These are phyloP conservation scores for Heritiera littoralis DNA, from an alignment of 345 rosid species.

Conservation along the genomic window DNA sequence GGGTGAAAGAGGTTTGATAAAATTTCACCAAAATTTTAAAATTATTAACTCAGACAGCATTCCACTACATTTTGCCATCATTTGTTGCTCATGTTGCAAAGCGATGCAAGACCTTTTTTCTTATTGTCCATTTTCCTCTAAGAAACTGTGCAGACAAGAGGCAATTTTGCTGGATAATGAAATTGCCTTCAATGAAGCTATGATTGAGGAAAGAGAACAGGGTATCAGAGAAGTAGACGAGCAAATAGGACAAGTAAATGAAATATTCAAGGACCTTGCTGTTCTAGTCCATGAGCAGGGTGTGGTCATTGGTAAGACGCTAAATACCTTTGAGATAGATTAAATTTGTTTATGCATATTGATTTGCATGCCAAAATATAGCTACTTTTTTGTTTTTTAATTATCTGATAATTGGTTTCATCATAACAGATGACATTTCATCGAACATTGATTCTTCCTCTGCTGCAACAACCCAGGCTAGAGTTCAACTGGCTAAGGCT, in stretches of 20 bases:
- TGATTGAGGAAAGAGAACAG: conserved; percentile 70
- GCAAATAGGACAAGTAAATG: conserved; percentile 67
- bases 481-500: conserved; percentile 54
- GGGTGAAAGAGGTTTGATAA: not conserved
- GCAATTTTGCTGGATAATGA: conserved; percentile 58
- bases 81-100: conserved; percentile 13
- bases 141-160: conserved; percentile 48
- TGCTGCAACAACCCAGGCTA: conserved; percentile 49
- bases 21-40: not conserved
- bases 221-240: conserved; percentile 59
- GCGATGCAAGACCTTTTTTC: not conserved
- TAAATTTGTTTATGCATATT: not conserved
- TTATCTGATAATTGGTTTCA: conserved; percentile 11
- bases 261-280: conserved; percentile 71
- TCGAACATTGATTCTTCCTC: conserved; percentile 58
- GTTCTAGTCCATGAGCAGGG: conserved; percentile 76
- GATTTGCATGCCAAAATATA: conserved; percentile 11
- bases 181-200: conserved; percentile 66
- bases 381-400: not conserved
- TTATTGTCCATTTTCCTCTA: not conserved
- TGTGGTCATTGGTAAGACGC: conserved; percentile 55
- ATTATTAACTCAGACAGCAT: not conserved
- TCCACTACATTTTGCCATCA: not conserved
- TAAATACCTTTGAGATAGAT: not conserved
- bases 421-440: conserved; percentile 53